Evolutionary conservation across 805 yeast genomes (phyloP), one percentile per base, ranked within the genome.

Genomic region (Ogataea nitratoaversa): DNA sequence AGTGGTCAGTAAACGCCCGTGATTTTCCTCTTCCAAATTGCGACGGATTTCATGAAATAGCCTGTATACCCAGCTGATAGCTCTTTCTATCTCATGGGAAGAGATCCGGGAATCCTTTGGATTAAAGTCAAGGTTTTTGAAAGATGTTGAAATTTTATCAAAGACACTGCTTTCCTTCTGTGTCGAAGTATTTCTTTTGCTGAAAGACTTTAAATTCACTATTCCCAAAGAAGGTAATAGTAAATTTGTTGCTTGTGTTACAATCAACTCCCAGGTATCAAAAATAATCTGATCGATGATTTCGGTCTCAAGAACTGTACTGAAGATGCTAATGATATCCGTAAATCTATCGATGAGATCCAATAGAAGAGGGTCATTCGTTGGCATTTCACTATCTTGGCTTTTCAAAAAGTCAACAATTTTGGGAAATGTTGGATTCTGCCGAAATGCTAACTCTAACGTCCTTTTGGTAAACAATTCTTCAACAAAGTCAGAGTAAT

Each of bases 1-100:
- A 4, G 36, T 22, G 1, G 39, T 46, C 13, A 32, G 23, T 19
- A 48, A 34, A 19, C 31, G 25, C 7, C 38, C 19, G 11, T 45
- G 50, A 2, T 30, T 25, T 6, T 33, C 20, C 13, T 37, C 31
- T 18, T 37, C 34, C 12, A 47, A 32, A 16, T 33, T 36, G 8
- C 19, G 13, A 32, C 47, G 32, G 4, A 49, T 34, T 9, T 30
- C 23, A 3, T 32, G 38, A 35, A 47, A 44, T 6, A 49, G 33
- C 35, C 40, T 49, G 41, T 44, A 51, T 5, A 47, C 46, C 56
- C 56, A 51, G 33, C 49, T 40, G n/a, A 49, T 38, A 17, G 46
- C 38, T 24, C 56, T 36, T 32, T 51, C 52, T 23, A 48, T 20
- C 17, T 46, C 47, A 17, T 40, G 36, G 11, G 32, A 23, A 7